Conservation (phyloP, 257 asterid species). For the Solanum acaule region DNA sequence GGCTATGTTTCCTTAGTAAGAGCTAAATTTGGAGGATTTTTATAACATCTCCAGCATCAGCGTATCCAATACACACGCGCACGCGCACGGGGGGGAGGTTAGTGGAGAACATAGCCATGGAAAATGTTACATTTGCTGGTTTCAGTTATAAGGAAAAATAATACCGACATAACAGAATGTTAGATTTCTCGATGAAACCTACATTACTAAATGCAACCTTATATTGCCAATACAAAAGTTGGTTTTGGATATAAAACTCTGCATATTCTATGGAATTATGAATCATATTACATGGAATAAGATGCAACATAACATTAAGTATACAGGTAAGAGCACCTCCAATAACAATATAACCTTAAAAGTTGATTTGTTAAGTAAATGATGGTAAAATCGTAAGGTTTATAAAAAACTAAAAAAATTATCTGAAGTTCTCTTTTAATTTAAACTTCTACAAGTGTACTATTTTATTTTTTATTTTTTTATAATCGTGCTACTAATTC, state of each 20-base stretch:
- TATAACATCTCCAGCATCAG: too few species aligned
- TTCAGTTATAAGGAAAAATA: not conserved
- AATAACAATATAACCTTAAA: not conserved
- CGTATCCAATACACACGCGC: too few species aligned
- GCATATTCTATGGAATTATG: not conserved
- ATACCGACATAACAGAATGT: not conserved
- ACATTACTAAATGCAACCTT: not conserved
- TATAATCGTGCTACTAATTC: not conserved
- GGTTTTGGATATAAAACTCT: not conserved
- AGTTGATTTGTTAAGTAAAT: not conserved
- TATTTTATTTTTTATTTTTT: too few species aligned
- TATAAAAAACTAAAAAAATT: not conserved
- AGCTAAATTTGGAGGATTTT: too few species aligned
- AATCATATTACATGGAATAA: not conserved
- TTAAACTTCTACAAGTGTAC: not conserved
- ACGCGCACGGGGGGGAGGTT: fast-evolving
- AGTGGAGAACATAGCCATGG: too few species aligned
- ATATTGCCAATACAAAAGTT: not conserved
- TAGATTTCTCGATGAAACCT: not conserved
- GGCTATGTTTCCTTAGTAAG: not conserved
- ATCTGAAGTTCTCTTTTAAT: not conserved
- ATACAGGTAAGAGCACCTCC: not conserved
- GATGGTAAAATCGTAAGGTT: not conserved
- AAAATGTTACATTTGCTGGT: not conserved
- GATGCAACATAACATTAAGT: not conserved